A percentile compares a stretch with the other conserved stretches of the same genome.
Conservation (phyloP, 106 monocot species). For the Amphibolis antarctica region DNA sequence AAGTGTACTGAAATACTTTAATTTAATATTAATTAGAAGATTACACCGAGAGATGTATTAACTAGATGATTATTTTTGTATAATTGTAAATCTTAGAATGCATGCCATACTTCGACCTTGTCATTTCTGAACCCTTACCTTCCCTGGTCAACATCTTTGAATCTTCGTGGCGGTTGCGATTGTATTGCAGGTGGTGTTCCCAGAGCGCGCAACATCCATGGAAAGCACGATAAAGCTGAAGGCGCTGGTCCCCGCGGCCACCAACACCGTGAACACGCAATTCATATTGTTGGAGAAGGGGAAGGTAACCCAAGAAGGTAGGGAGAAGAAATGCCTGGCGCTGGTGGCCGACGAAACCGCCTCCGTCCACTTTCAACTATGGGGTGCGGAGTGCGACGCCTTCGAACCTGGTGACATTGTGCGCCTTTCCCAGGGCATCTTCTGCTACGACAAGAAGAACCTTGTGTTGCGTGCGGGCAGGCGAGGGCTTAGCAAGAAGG, state of each 20-base stretch:
- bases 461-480: conserved; percentile 70
- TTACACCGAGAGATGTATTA: too few relatives aligned
- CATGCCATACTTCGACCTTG: too few relatives aligned
- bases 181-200: background rate
- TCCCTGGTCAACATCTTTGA: too few relatives aligned
- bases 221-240: conserved; percentile 33
- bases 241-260: conserved; percentile 68
- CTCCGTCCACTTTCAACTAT: conserved; percentile 70
- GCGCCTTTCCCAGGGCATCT: conserved; percentile 54
- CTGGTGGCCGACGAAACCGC: conserved; percentile 80
- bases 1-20: too few relatives aligned
- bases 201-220: conserved; percentile 2
- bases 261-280: conserved; percentile 52
- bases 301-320: conserved; percentile 25
- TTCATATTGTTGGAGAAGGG: conserved; percentile 78
- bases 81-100: too few relatives aligned
- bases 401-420: conserved; percentile 87
- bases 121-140: too few relatives aligned
- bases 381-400: conserved; percentile 68
- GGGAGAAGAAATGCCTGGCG: conserved; percentile 49
- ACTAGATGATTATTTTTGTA: too few relatives aligned
- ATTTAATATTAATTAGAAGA: too few relatives aligned
- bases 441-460: conserved; percentile 62
- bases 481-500: conserved; percentile 53
- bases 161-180: too few relatives aligned